Conservation (phyloP, 305 asterid genomes). For the Lippia alba region DNA sequence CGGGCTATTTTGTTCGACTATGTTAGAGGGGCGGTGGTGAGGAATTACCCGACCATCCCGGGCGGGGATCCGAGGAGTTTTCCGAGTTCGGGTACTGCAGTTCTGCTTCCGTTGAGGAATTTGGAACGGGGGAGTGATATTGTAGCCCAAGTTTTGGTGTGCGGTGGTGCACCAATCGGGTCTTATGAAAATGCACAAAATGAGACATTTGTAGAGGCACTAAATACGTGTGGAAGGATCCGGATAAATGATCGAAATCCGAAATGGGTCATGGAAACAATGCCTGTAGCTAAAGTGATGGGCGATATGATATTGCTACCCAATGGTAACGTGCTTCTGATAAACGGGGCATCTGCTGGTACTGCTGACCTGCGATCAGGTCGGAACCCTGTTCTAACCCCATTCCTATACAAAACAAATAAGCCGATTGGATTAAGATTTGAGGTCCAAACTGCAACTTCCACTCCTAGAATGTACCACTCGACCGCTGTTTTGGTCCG, state of each 20-base stretch:
- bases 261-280: constrained; percentile 39
- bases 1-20: constrained; percentile 42
- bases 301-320: constrained; percentile 45
- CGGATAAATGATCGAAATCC: constrained; percentile 38
- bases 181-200: constrained; percentile 37
- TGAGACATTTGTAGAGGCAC: constrained; percentile 33
- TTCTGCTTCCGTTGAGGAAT: constrained; percentile 41
- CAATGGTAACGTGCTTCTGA: constrained; percentile 32
- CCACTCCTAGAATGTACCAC: constrained; percentile 42
- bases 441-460: constrained; percentile 30
- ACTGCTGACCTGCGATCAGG: constrained; percentile 41
- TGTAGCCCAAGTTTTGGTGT: constrained; percentile 40
- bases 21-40: constrained; percentile 25
- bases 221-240: constrained; percentile 44
- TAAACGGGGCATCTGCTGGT: constrained; percentile 38
- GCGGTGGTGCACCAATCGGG: constrained; percentile 53
- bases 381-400: constrained; percentile 30
- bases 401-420: constrained; percentile 34
- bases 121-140: background rate
- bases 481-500: constrained; percentile 38
- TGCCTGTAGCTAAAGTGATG: constrained; percentile 43
- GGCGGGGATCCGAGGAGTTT: constrained; percentile 39
- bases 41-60: constrained; percentile 33
- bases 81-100: constrained; percentile 53
- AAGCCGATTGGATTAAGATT: constrained; percentile 30